Conservation (phyloP, 768 basidiomycete genomes). For the Clavaria fumosa region DNA sequence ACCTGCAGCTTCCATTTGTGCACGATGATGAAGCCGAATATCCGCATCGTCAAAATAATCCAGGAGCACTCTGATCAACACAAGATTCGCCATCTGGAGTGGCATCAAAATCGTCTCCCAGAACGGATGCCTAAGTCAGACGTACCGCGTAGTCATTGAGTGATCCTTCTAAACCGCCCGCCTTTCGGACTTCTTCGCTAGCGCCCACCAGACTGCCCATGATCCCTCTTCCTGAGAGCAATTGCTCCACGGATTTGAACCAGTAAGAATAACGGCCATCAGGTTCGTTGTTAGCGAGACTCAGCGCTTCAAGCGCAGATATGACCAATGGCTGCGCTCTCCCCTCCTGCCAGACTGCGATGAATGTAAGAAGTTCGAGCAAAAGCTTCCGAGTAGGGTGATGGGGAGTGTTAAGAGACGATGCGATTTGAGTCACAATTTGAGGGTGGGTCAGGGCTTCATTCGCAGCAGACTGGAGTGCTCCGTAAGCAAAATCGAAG, state of each 20-base stretch:
- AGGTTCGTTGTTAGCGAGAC: constrained; percentile 44
- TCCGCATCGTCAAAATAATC: constrained; percentile 60
- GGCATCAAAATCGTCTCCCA: constrained; percentile 1
- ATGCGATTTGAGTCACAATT: constrained; percentile 66
- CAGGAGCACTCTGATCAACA: constrained; percentile 58
- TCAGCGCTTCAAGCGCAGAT: constrained; percentile 58
- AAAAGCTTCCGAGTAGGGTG: constrained; percentile 65
- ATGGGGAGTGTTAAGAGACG: constrained; percentile 69
- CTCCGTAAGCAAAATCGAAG: too few relatives aligned
- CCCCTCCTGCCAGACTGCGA: constrained; percentile 49
- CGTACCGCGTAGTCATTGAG: constrained; percentile 75
- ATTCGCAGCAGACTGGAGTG: constrained; percentile 42
- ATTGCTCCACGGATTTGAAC: constrained; percentile 70
- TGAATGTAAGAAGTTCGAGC: constrained; percentile 64
- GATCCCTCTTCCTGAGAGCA: constrained; percentile 71
- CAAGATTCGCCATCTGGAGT: constrained; percentile 47
- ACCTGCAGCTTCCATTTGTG: constrained; percentile 83
- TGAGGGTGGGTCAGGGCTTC: constrained; percentile 62
- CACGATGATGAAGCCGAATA: constrained; percentile 70
- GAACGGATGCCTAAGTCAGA: not conserved
- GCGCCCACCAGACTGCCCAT: constrained; percentile 95
- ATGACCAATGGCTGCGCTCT: constrained; percentile 54
- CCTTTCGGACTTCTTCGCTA: constrained; percentile 71
- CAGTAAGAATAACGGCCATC: constrained; percentile 68
- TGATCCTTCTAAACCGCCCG: constrained; percentile 46